A percentile compares a stretch with the other conserved stretches of the same genome.
Conservation (phyloP, 768 basidiomycete genomes). For the Lentinula sp. region DNA sequence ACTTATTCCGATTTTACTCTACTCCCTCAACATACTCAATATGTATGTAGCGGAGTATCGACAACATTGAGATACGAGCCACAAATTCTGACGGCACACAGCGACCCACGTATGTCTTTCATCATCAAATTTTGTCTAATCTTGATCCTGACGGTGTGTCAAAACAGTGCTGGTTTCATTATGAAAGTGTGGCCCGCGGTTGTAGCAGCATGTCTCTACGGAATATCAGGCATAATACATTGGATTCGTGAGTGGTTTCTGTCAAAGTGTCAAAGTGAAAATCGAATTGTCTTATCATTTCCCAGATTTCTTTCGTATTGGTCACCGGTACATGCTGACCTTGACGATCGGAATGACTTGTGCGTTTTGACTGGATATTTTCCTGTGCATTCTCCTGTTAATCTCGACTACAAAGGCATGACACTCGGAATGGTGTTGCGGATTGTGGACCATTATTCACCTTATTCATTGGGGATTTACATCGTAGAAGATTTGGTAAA, state of each 20-base stretch:
- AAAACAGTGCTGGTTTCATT: conserved; percentile 6
- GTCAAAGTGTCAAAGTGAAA: background rate
- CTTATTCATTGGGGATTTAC: background rate
- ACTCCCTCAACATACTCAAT: background rate
- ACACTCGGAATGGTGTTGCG: background rate
- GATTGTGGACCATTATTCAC: background rate
- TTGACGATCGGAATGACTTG: conserved; percentile 14
- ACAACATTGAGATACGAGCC: background rate
- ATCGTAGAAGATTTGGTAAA: background rate
- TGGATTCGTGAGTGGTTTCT: conserved; percentile 10
- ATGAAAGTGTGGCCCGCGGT: conserved; percentile 8
- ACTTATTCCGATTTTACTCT: background rate
- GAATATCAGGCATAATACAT: conserved; percentile 5
- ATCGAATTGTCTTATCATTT: background rate
- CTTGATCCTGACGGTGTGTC: background rate
- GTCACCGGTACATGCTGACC: conserved; percentile 7
- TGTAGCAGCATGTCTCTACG: conserved; percentile 7
- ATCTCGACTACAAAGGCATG: background rate
- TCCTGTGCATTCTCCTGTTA: background rate
- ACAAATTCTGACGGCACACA: background rate
- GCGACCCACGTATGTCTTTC: background rate
- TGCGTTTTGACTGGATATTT: background rate
- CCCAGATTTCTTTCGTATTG: conserved; percentile 4
- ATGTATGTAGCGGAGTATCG: background rate
- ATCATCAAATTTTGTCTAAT: background rate